Percentiles rank a stretch among this genome's conserved stretches.
Conservation (phyloP, 2,329 filamentous ascomycete genomes). For the Macrophomina pseudophaseolina region DNA sequence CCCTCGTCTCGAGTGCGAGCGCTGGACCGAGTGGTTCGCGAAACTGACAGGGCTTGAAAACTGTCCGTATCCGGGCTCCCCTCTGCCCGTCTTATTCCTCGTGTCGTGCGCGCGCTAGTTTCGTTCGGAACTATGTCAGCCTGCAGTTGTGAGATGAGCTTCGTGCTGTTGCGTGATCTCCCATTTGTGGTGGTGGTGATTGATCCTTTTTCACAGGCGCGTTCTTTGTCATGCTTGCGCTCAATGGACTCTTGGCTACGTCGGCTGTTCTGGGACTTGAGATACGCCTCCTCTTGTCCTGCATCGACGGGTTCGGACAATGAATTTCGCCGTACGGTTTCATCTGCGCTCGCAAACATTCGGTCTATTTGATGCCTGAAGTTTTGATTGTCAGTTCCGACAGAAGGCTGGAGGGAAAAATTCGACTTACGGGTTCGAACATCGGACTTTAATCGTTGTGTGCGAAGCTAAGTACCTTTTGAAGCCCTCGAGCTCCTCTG, state of each 20-base stretch:
- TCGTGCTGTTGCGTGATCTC: not conserved
- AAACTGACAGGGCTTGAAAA: not conserved
- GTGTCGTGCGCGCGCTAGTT: slow-evolving; percentile 4
- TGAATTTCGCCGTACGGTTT: not conserved
- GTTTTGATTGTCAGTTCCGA: not conserved
- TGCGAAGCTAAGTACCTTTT: too few relatives aligned
- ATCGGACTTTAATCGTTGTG: too few relatives aligned
- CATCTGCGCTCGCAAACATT: not conserved
- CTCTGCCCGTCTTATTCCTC: not conserved
- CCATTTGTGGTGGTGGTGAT: not conserved
- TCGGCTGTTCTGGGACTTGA: slow-evolving; percentile 11
- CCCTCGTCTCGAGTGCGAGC: not conserved
- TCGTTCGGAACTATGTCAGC: not conserved
- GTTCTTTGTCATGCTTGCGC: slow-evolving; percentile 6
- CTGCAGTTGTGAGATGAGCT: slow-evolving; percentile 7
- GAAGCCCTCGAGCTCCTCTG: not conserved
- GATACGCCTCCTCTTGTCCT: not conserved
- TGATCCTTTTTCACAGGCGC: not conserved
- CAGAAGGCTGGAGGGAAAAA: too few relatives aligned
- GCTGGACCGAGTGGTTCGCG: not conserved
- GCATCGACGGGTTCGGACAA: not conserved
- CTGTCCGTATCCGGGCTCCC: not conserved
- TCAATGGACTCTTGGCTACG: slow-evolving; percentile 11
- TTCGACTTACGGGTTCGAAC: too few relatives aligned
- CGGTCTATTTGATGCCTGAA: not conserved